A percentile compares a stretch with the other conserved stretches of the same genome.
These are phyloP conservation scores for Ceratorhiza oryzae-sativae DNA, from an alignment of 1,284 basidiomycete genomes.

Conservation along the genomic window DNA sequence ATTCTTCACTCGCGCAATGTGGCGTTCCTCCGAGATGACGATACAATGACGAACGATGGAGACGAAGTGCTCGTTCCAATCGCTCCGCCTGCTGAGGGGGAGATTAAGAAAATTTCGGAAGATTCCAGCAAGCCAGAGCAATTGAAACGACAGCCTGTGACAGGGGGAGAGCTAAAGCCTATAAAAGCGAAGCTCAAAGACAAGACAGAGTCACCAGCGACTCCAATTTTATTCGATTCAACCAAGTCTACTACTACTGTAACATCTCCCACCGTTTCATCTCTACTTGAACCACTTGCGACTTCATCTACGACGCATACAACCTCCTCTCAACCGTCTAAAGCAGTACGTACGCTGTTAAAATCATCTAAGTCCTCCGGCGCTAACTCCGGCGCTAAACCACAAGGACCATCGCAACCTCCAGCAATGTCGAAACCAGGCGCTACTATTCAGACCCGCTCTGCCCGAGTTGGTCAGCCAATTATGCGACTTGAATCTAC, in stretches of 20 bases:
- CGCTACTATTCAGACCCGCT: neutral
- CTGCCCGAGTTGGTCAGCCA: neutral
- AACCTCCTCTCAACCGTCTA: too few relatives aligned
- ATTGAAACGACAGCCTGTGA: neutral
- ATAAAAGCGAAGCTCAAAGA: neutral
- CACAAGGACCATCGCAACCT: too few relatives aligned
- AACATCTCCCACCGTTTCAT: neutral
- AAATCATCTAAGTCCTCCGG: neutral
- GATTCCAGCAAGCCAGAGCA: neutral
- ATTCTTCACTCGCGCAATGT: too few relatives aligned
- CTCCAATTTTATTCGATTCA: neutral
- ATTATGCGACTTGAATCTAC: neutral
- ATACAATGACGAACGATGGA: too few relatives aligned
- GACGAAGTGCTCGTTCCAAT: too few relatives aligned
- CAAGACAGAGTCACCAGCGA: neutral
- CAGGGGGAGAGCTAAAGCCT: neutral
- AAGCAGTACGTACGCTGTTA: too few relatives aligned
- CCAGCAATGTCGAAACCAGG: neutral
- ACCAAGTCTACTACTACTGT: neutral
- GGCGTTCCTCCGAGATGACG: too few relatives aligned
- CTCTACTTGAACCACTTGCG: neutral
- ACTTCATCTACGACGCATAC: too few relatives aligned
- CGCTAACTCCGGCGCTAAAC: neutral
- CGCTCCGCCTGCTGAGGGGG: constrained; percentile 20
- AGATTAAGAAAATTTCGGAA: neutral